phyloP scores from a whole-genome alignment of 2,329 filamentous ascomycete species.

The Diaporthe batatas region DNA sequence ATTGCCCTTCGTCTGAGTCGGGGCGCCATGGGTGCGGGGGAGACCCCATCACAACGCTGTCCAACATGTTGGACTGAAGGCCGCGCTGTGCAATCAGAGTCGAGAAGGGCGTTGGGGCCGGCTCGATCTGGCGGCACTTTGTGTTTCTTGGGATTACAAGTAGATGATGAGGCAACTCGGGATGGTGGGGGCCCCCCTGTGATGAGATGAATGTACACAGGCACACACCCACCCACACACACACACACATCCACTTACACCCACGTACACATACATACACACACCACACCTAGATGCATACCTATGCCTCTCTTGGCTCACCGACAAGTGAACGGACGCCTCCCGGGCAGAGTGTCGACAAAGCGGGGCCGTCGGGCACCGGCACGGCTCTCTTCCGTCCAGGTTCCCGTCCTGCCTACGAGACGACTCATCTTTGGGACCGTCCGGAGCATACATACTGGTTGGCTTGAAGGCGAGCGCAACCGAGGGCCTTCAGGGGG shows the following conservation, averaged over 20 bases:
- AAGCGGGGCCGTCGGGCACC: background rate
- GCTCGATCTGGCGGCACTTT: slow-evolving; percentile 9
- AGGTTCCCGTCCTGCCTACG: background rate
- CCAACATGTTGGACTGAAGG: slow-evolving; percentile 3
- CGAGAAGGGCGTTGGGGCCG: background rate
- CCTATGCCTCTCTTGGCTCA: slow-evolving; percentile 18
- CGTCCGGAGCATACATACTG: background rate
- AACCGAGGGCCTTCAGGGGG: background rate
- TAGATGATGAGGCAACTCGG: slow-evolving; percentile 16
- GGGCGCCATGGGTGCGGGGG: slow-evolving; percentile 27
- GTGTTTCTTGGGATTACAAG: slow-evolving; percentile 17
- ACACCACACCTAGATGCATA: background rate
- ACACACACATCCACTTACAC: no score
- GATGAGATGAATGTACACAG: background rate
- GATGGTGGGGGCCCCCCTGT: slow-evolving; percentile 7
- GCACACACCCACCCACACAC: background rate
- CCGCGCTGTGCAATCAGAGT: slow-evolving; percentile 24
- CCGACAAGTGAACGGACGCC: slow-evolving; percentile 3
- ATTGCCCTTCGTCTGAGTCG: slow-evolving; percentile 10
- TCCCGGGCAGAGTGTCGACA: background rate
- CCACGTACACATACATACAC: background rate
- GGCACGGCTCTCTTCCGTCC: slow-evolving; percentile 19
- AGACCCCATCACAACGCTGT: slow-evolving; percentile 25
- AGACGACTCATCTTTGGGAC: background rate
- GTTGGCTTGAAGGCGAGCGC: background rate